Base-by-base conservation (phyloP, 2,329 filamentous ascomycete species). In the Furcasterigmium furcatum region DNA sequence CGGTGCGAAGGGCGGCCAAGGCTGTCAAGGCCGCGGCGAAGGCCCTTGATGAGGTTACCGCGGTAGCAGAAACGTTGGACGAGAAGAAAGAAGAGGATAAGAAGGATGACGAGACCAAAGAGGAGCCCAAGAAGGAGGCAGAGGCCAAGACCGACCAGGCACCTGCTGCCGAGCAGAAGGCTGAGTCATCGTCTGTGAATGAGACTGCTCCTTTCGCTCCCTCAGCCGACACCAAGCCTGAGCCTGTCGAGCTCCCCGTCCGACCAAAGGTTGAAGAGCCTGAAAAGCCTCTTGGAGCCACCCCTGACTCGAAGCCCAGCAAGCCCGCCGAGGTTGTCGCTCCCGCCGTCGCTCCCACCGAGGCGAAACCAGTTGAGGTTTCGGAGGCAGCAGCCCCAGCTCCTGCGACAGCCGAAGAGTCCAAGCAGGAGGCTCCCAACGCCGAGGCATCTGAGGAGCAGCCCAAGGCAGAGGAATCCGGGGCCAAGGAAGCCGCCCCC, bases 21-120 rank as follows among this genome's bases (percentile, higher is more conserved):
- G 46, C 50, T 18, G 41, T 52, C 3, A 45, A 54, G n/a, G 49
- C 52, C 27, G 54, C 48, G 1, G 52, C 53, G 20, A 55, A 55
- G 27, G 49, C 53, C 6, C 36, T 52, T 14, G 41, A 43, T 4
- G 48, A 51, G 3, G 22, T 43, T 10, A 43, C 46, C n/a, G 39
- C n/a, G 14, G 8, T 29, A 41, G 32, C 35, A 14, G 29, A 29
- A 18, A 19, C 20, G 35, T 21, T 41, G 8, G 38, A 48, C 12
- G 41, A 47, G 9, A 41, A 52, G n/a, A 47, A 47, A 39, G 45
- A 52, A n/a, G 44, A 49, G 8, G 50, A 57, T 13, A 50, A 48
- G 12, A 49, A 56, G n/a, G 49, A 58, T 25, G 50, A 49, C 30
- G 45, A 47, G 1, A 44, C 19, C 4, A 36, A 29, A 2, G 45